phyloP scores from a whole-genome alignment of 345 rosid species.

The Moringa oleifera region DNA sequence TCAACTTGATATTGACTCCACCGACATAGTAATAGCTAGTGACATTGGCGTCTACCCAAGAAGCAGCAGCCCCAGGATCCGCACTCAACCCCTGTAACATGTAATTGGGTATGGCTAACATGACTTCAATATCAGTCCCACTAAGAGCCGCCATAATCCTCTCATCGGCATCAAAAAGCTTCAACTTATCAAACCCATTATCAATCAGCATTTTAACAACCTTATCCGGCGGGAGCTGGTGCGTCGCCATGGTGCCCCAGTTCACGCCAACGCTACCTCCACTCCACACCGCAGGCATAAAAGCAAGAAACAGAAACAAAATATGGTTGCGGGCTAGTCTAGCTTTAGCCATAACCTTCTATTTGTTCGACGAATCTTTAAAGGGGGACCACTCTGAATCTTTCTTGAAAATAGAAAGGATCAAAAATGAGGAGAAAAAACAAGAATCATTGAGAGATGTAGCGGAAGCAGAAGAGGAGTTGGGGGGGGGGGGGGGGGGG shows the following conservation, averaged over 20 bases:
- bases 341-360: slow-evolving; percentile 9
- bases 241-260: slow-evolving; percentile 81
- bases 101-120: slow-evolving; percentile 79
- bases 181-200: slow-evolving; percentile 57
- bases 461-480: slow-evolving; percentile 12
- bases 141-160: slow-evolving; percentile 46
- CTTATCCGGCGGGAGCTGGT: slow-evolving; percentile 57
- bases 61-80: slow-evolving; percentile 44
- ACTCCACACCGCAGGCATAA: slow-evolving; percentile 5
- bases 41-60: slow-evolving; percentile 74
- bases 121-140: slow-evolving; percentile 68
- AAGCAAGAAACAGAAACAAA: slow-evolving; percentile 9
- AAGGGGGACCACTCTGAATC: too few relatives aligned
- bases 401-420: slow-evolving; percentile 21
- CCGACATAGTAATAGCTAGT: slow-evolving; percentile 45
- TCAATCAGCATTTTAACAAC: slow-evolving; percentile 58
- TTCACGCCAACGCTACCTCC: slow-evolving; percentile 41
- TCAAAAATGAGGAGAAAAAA: slow-evolving; percentile 3
- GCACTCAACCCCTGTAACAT: slow-evolving; percentile 47
- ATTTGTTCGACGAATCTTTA: slow-evolving; percentile 5
- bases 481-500: too few relatives aligned
- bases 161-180: slow-evolving; percentile 78
- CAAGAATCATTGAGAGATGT: background rate
- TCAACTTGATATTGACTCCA: slow-evolving; percentile 65
- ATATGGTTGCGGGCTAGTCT: background rate